Percentiles rank a stretch among this genome's conserved stretches.
Evolutionary conservation across 1,284 basidiomycete genomes (phyloP).

Genomic region (Cutaneotrichosporon sp.): DNA sequence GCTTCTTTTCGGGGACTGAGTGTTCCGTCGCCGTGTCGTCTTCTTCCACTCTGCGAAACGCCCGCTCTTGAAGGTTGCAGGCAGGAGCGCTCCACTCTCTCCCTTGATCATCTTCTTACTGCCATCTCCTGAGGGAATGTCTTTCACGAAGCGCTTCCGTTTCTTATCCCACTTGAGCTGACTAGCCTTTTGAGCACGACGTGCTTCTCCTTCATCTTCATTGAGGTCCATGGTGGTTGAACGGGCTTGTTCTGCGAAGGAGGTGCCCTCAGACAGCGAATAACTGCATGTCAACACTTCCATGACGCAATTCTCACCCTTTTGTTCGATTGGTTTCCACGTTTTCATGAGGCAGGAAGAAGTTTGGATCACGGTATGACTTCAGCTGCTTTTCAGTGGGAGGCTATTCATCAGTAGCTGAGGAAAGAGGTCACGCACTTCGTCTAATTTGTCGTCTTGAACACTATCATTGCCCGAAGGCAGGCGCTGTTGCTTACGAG

Average conservation of each 20-base stretch:
- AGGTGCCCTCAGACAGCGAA: slow-evolving; percentile 74
- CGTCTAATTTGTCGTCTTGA: background rate
- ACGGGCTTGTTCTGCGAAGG: slow-evolving; percentile 77
- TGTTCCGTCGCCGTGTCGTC: background rate
- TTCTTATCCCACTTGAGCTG: slow-evolving; percentile 86
- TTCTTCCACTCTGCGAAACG: slow-evolving; percentile 90
- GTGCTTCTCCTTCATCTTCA: slow-evolving; percentile 66
- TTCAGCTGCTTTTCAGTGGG: slow-evolving; percentile 3
- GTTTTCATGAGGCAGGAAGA: slow-evolving; percentile 88
- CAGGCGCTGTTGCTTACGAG: background rate
- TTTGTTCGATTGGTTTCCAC: slow-evolving; percentile 79
- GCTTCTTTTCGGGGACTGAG: background rate
- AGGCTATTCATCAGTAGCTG: background rate
- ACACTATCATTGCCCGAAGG: background rate
- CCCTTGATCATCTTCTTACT: slow-evolving; percentile 92
- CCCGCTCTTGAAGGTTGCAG: slow-evolving; percentile 87
- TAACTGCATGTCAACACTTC: too few species aligned
- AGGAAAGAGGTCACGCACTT: background rate
- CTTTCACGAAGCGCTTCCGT: slow-evolving; percentile 90
- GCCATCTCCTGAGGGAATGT: slow-evolving; percentile 77
- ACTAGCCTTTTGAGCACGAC: slow-evolving; percentile 62
- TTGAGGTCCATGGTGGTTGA: slow-evolving; percentile 76
- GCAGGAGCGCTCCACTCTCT: slow-evolving; percentile 87
- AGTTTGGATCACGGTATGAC: slow-evolving; percentile 71
- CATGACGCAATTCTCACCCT: too few species aligned